Conservation (phyloP, 2,329 filamentous ascomycete species). For the Cryoendolithus antarcticus region DNA sequence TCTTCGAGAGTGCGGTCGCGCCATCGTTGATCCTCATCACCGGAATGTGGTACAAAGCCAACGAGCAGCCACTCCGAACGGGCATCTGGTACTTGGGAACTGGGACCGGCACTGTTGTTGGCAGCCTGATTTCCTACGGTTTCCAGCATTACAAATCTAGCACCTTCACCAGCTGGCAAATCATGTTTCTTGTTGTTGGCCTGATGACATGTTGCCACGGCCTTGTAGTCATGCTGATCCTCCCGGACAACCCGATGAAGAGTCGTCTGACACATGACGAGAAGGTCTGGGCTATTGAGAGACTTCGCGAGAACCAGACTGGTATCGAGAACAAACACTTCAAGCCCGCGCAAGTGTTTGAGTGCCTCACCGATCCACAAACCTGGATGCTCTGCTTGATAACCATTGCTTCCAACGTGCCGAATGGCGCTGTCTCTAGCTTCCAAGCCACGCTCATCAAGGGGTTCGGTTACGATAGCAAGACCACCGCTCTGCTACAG, state of each 20-base stretch:
- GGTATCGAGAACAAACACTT: slow-evolving; percentile 31
- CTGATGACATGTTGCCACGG: slow-evolving; percentile 40
- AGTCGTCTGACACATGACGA: slow-evolving; percentile 44
- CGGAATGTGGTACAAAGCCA: slow-evolving; percentile 31
- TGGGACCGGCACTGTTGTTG: slow-evolving; percentile 21
- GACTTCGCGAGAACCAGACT: slow-evolving; percentile 32
- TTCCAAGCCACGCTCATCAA: slow-evolving; percentile 48
- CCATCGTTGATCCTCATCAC: slow-evolving; percentile 42
- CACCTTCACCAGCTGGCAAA: slow-evolving; percentile 7
- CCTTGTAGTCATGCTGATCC: slow-evolving; percentile 40
- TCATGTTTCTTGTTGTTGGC: slow-evolving; percentile 18
- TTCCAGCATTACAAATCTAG: slow-evolving; percentile 19
- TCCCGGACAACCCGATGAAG: slow-evolving; percentile 53
- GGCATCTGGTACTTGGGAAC: slow-evolving; percentile 9
- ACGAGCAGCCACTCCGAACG: slow-evolving; percentile 9
- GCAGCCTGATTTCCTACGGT: slow-evolving; percentile 22
- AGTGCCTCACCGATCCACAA: slow-evolving; percentile 44
- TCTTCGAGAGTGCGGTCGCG: slow-evolving; percentile 41
- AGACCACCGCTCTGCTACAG: slow-evolving; percentile 47
- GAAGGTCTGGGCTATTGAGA: slow-evolving; percentile 46
- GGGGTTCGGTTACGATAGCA: slow-evolving; percentile 44
- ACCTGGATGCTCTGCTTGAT: slow-evolving; percentile 45
- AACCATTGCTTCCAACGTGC: slow-evolving; percentile 40
- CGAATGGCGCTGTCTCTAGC: slow-evolving; percentile 45
- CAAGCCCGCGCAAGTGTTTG: slow-evolving; percentile 42